Base-by-base conservation (phyloP, 2,329 filamentous ascomycete genomes). In the Gaeumannomyces tritici region DNA sequence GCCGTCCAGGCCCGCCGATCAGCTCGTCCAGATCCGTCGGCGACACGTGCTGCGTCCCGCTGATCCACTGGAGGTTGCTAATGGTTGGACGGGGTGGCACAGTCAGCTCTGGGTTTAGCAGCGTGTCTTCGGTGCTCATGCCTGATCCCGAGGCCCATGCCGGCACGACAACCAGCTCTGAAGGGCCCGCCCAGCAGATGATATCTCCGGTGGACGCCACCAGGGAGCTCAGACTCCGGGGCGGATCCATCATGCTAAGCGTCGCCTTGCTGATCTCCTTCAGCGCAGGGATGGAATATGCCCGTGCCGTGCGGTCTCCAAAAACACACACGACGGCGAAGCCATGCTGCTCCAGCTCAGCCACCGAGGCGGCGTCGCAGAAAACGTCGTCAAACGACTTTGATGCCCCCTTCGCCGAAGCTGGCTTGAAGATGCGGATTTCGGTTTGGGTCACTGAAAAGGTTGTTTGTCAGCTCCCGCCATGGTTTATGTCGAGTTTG, bases 21-120 rank as follows among this genome's bases (percentile, higher is more conserved):
- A 99, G 79, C 2, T 96, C 76, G 70, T 98, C 95, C 70, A 99
- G 86, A 69, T 99, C 95, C 2, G 87, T 81, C 0, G 91, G 89
- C 1, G 91, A 91, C 57, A 99, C 83, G 69, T 96, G 89, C 74
- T 97, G 93, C 1, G 93, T 98, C 4, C 95, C 95, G 0, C 92
- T 89, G 61, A 99, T 91, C 95, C 95, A 99, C 75, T 98, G 92
- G 51, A 99, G 76, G 69, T 96, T 96, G 26, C 90, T 96, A 64
- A 99, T 99, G 0, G 92, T 96, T 1, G 95, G 95, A 2, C 95
- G 86, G 15, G 91, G 82, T 2, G 93, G 93, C 27, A 89, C 82
- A 21, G 83, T 71, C 0, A 90, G 83, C 63, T 89, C 81, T 0
- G 90, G 87, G 71, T 98, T 96, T 74, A 90, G 85, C 3, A 99